Conservation (phyloP, 202 grass and related monocot species). For the Schoenoplectus tabernaemontani region DNA sequence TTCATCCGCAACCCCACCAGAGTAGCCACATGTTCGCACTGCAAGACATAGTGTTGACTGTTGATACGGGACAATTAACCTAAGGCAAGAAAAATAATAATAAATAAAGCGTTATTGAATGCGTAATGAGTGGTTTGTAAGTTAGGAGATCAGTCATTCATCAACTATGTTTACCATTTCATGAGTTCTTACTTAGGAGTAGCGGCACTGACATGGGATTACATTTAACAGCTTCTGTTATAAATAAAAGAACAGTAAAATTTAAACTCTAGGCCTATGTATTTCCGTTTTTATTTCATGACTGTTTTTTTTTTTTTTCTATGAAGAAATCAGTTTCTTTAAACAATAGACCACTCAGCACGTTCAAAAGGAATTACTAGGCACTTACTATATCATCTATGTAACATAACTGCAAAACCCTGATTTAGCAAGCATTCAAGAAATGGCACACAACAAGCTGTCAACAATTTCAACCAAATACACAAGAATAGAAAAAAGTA, state of each 20-base stretch:
- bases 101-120: not conserved
- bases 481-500: not conserved
- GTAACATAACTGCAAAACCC: not conserved
- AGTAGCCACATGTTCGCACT: not conserved
- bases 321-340: not conserved
- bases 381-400: slow-evolving; percentile 1
- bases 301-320: not conserved
- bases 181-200: not conserved
- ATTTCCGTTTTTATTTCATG: not conserved
- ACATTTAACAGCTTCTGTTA: not conserved
- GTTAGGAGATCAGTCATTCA: not conserved
- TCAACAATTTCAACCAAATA: slow-evolving; percentile 9
- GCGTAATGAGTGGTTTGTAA: not conserved
- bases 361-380: not conserved
- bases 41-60: too few relatives aligned
- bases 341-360: not conserved
- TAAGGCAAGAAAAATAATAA: not conserved
- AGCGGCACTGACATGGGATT: not conserved
- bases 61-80: not conserved
- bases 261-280: not conserved
- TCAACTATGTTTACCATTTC: not conserved
- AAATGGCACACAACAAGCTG: slow-evolving; percentile 1
- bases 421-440: slow-evolving; percentile 9
- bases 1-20: not conserved
- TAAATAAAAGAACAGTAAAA: not conserved